Evolutionary conservation across 2,329 filamentous ascomycete genomes (phyloP).

Genomic region (Trichoderma endophyticum): DNA sequence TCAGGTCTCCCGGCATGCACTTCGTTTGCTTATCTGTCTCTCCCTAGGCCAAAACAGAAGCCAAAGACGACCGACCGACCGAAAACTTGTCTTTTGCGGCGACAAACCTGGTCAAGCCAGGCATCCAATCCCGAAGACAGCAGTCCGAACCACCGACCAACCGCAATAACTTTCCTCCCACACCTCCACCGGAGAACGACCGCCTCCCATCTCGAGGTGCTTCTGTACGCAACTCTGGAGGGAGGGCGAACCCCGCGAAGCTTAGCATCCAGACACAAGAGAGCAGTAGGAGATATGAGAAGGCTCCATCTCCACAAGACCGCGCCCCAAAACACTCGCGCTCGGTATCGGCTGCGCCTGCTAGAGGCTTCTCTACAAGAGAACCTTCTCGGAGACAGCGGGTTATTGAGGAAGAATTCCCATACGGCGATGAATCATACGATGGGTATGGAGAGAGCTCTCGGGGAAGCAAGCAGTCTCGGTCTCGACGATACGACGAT

Average conservation of each 20-base stretch:
- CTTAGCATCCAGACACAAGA: constrained; percentile 59
- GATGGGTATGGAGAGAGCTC: constrained; percentile 50
- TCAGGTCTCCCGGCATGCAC: background rate
- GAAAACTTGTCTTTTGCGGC: constrained; percentile 90
- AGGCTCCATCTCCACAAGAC: constrained; percentile 13
- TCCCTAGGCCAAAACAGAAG: constrained; percentile 47
- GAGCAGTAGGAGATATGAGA: constrained; percentile 54
- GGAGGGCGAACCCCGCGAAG: constrained; percentile 59
- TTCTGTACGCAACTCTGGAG: constrained; percentile 57
- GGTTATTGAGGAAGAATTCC: constrained; percentile 51
- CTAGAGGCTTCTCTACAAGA: constrained; percentile 39
- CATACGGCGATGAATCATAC: constrained; percentile 70
- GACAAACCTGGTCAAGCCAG: constrained; percentile 87
- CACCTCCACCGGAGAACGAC: constrained; percentile 90
- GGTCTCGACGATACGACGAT: constrained; percentile 60
- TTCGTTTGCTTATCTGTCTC: constrained; percentile 17
- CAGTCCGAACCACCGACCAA: constrained; percentile 79
- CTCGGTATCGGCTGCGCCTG: constrained; percentile 42
- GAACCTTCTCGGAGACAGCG: constrained; percentile 31
- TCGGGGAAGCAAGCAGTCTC: constrained; percentile 38
- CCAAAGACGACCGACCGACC: constrained; percentile 74
- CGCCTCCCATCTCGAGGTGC: constrained; percentile 54
- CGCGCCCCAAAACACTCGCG: constrained; percentile 40
- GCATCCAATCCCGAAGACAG: constrained; percentile 74
- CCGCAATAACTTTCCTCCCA: constrained; percentile 90